Conservation (phyloP, 306 rosid genomes). For the Pterocarpus santalinus region DNA sequence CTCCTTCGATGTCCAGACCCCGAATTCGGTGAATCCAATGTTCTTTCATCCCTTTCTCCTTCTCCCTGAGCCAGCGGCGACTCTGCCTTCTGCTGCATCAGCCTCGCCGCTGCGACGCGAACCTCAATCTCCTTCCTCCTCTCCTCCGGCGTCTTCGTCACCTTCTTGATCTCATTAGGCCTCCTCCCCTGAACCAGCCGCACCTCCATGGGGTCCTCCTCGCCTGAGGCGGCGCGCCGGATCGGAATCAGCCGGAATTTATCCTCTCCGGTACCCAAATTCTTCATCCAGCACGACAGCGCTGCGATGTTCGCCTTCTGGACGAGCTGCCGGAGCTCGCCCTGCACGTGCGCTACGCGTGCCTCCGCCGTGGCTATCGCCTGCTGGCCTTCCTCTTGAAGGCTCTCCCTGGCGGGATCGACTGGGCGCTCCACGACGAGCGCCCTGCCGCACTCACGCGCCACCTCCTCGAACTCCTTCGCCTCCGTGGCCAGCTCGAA, state of each 20-base stretch:
- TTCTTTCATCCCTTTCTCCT: conserved; percentile 65
- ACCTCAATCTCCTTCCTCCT: conserved; percentile 96
- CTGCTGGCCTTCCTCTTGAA: conserved; percentile 89
- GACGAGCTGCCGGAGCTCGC: conserved; percentile 81
- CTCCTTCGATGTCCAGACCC: conserved; percentile 73
- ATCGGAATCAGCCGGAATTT: conserved; percentile 85
- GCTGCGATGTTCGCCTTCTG: conserved; percentile 91
- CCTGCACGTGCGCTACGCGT: conserved; percentile 73
- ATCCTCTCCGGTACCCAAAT: conserved; percentile 85
- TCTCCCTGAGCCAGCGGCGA: conserved; percentile 63
- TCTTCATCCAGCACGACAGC: conserved; percentile 89
- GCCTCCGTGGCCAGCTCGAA: conserved; percentile 82
- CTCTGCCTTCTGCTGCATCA: conserved; percentile 90
- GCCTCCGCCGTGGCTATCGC: conserved; percentile 59
- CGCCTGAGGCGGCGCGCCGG: conserved; percentile 54
- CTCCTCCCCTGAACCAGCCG: conserved; percentile 78
- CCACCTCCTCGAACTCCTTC: conserved; percentile 83
- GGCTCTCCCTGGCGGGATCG: conserved; percentile 91
- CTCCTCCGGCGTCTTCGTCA: conserved; percentile 88
- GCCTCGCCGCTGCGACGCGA: conserved; percentile 95
- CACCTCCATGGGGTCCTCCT: conserved; percentile 95
- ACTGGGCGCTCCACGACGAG: conserved; percentile 69
- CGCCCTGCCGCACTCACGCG: conserved; percentile 87
- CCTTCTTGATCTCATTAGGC: conserved; percentile 98
- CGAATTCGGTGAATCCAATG: conserved; percentile 57